Evolutionary conservation across 1,284 basidiomycete genomes (phyloP).

Genomic region (Ceratobasidium sp.): DNA sequence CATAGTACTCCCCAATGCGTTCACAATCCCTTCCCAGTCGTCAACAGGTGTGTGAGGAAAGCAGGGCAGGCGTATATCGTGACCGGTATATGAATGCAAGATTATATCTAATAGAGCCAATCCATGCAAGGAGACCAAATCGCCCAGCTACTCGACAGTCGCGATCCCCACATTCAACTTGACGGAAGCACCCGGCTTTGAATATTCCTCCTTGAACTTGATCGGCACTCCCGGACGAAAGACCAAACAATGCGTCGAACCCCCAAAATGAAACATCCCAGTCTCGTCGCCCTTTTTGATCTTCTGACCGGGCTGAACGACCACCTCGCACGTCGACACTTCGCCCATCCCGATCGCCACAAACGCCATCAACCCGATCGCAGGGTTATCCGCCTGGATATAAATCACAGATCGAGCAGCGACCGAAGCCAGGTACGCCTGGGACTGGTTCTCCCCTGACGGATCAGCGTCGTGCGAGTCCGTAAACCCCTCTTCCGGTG

Average conservation of each 20-base stretch:
- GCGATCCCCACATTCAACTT: not conserved
- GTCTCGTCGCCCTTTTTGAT: constrained; percentile 31
- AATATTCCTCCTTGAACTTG: not conserved
- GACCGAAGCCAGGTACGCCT: constrained; percentile 52
- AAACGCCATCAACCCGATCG: constrained; percentile 60
- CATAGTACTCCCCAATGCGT: too few relatives aligned
- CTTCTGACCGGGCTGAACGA: constrained; percentile 49
- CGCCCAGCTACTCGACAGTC: not conserved
- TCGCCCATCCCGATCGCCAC: constrained; percentile 64
- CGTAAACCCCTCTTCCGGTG: constrained; percentile 39
- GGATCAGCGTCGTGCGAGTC: constrained; percentile 47
- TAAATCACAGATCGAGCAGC: constrained; percentile 60
- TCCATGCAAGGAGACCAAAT: too few relatives aligned
- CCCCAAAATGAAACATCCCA: constrained; percentile 40
- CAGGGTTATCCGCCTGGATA: constrained; percentile 60
- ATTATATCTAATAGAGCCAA: too few relatives aligned
- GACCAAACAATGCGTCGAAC: constrained; percentile 37
- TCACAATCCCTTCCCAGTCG: too few relatives aligned
- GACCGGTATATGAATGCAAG: too few relatives aligned
- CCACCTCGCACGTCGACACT: constrained; percentile 60
- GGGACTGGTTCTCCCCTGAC: constrained; percentile 48
- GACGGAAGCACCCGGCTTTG: not conserved
- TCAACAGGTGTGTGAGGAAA: too few relatives aligned
- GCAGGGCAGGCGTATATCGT: too few relatives aligned
- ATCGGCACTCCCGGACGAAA: constrained; percentile 33